Base-by-base conservation (phyloP, 176 grass and related monocot genomes). In the Carex cristatella region DNA sequence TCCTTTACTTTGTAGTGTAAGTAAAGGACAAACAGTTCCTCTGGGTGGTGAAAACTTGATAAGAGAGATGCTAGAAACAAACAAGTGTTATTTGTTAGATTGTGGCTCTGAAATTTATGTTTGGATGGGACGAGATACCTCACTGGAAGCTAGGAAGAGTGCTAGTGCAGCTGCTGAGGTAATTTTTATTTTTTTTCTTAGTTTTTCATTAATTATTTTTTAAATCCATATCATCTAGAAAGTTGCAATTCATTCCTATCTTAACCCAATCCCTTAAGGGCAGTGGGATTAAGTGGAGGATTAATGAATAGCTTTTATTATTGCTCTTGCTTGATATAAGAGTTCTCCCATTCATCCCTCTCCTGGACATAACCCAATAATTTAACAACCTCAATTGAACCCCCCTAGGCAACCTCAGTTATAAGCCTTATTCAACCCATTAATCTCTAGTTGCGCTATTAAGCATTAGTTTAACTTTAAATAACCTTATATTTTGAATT, bases 91-190 rank as follows among this genome's bases (percentile, higher is more conserved):
- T 82, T 80, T 98, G 73, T 83, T 98, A 83, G 93, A 98, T 68
- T 95, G 91, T 62, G 89, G 90, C 70, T 78, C 88, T 65, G 96
- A 98, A 94, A 88, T 95, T 87, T 98, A 86, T 90, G 89, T 90
- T 69, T 98, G 93, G 96, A 95, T 95, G 90, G 96, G 96, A 76
- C 89, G 96, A 92, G 92, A 93, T 88, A 95, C 93, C 64, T 85
- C 89, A 16, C 81, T 98, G 7, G 91, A 95, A 88, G 89, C 92
- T 69, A 93, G 96, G 89, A 98, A 98, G 90, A 79, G 59, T 89
- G 93, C 91, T 79, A 89, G 96, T 59, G 86, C 91, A 70, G 91
- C 88, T 83, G 96, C 96, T 65, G 96, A 98, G 86, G 96, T 98
- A 90, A 90, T 49, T 10, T 10, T 64, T 15, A 7, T 37, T 61